Base-by-base conservation (phyloP, 495 filamentous ascomycete genomes). In the Aspergillus sclerotioniger region DNA sequence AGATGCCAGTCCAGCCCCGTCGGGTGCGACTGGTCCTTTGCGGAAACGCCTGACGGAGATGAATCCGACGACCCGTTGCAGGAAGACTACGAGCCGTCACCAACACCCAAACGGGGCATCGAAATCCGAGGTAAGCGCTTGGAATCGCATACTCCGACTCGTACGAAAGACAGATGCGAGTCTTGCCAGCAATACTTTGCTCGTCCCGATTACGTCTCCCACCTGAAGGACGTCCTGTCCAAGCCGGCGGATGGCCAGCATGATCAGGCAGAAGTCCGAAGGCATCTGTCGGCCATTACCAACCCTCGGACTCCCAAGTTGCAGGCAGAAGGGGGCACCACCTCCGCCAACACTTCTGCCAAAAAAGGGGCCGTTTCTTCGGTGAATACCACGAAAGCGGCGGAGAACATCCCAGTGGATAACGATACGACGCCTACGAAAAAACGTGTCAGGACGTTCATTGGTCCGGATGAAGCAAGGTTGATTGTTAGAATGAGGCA, bases 1-100 rank as follows among this genome's bases (percentile, higher is more conserved):
- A 75, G 67, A 44, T 51, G 61, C 39, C 64, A 68, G 52, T 74
- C 71, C 8, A 77, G 72, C 56, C 73, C 73, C 21, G 60, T 68
- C n/a, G 62, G 64, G 32, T 68, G 60, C 50, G 75, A 79, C 67
- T 79, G 75, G 76, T 76, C 71, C 32, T 79, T 79, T 59, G 71
- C 75, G 39, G 57, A 68, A 31, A 60, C 65, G 7, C 63, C 67
- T 29, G 73, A 76, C 46, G 68, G 66, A 46, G 71, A 68, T 53
- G 76, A 79, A 58, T 79, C 76, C 46, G 76, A 79, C 61, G 76
- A 79, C 58, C 76, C 76, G 37, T 66, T 79, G 45, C 76, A 78
- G 59, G 75, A 77, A 41, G 56, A 67, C 12, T 62, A 65, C 46
- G 64, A 67, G 57, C 67, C 69, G 13, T 77, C 75, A 3, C 72